phyloP scores from a whole-genome alignment of 768 basidiomycete genomes.

The Lentinus tigrinus region DNA sequence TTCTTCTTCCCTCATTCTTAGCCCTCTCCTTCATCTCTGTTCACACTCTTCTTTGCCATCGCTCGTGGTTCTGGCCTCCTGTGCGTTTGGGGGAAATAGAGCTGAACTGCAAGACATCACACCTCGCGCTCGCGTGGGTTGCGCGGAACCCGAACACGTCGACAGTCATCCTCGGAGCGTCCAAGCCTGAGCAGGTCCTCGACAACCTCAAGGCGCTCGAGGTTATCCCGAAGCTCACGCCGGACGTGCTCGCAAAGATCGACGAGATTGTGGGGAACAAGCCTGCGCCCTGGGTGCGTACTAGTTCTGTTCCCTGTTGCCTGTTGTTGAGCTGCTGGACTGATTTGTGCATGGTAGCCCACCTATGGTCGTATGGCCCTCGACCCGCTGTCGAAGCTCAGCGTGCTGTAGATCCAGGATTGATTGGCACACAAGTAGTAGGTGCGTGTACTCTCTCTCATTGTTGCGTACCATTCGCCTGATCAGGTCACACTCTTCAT shows the following conservation, averaged over 20 bases:
- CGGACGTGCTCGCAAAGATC: slow-evolving; percentile 61
- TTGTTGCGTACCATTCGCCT: no score
- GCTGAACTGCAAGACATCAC: slow-evolving; percentile 54
- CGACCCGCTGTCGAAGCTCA: neutral
- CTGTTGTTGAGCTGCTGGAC: neutral
- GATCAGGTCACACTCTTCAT: no score
- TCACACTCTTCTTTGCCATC: neutral
- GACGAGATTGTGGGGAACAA: slow-evolving; percentile 63
- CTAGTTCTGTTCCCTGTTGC: neutral
- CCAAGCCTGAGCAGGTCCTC: slow-evolving; percentile 58
- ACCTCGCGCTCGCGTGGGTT: slow-evolving; percentile 79
- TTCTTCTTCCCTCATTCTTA: slow-evolving; percentile 14
- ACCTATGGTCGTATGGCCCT: slow-evolving; percentile 6
- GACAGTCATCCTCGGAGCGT: slow-evolving; percentile 66
- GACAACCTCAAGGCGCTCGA: slow-evolving; percentile 74
- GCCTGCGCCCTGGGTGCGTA: slow-evolving; percentile 40
- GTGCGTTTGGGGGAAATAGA: slow-evolving; percentile 34
- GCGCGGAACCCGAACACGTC: slow-evolving; percentile 61
- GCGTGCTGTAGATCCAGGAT: no score
- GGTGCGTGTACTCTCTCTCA: no score
- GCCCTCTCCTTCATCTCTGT: neutral
- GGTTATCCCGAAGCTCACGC: slow-evolving; percentile 71
- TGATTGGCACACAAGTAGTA: no score
- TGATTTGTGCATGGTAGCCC: neutral
- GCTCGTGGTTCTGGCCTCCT: neutral